These are phyloP conservation scores for Elsinoe arachidis DNA, from an alignment of 2,329 filamentous ascomycete species.

Conservation along the genomic window DNA sequence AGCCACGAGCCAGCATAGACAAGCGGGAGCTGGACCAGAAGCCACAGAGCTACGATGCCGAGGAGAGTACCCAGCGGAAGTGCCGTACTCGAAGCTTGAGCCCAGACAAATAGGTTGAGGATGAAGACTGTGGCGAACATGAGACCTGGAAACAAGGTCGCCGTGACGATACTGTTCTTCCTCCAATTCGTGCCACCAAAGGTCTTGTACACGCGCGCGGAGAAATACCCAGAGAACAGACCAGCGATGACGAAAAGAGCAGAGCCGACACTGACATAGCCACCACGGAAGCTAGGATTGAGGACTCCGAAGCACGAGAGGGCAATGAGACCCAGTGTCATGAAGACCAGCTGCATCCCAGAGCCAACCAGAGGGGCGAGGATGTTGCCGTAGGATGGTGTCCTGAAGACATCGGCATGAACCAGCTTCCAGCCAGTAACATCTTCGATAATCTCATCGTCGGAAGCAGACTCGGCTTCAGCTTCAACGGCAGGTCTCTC, in stretches of 20 bases:
- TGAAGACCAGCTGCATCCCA: slow-evolving; percentile 78
- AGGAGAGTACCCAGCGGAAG: slow-evolving; percentile 74
- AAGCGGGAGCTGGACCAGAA: slow-evolving; percentile 76
- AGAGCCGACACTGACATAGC: slow-evolving; percentile 75
- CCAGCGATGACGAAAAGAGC: slow-evolving; percentile 78
- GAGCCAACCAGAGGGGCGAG: slow-evolving; percentile 76
- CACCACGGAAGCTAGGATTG: slow-evolving; percentile 82
- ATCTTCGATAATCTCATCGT: slow-evolving; percentile 69
- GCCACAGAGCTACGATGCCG: slow-evolving; percentile 66
- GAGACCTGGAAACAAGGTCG: slow-evolving; percentile 68
- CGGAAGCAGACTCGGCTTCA: slow-evolving; percentile 46
- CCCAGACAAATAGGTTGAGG: slow-evolving; percentile 83
- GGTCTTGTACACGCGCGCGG: slow-evolving; percentile 71
- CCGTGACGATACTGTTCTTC: slow-evolving; percentile 66
- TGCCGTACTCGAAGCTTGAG: slow-evolving; percentile 78
- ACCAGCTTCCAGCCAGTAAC: slow-evolving; percentile 81
- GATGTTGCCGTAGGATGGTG: slow-evolving; percentile 60
- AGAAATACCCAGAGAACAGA: slow-evolving; percentile 80
- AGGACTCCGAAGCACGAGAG: slow-evolving; percentile 64
- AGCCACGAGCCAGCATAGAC: slow-evolving; percentile 74
- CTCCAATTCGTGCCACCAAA: slow-evolving; percentile 68
- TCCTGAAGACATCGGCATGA: slow-evolving; percentile 78
- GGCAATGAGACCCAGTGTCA: slow-evolving; percentile 57
- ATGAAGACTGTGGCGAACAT: slow-evolving; percentile 67
- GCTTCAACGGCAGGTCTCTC: slow-evolving; percentile 48